Evolutionary conservation across 2,329 filamentous ascomycete genomes (phyloP), one percentile per base, ranked within the genome.

Genomic region (Colletotrichum orbiculare): DNA sequence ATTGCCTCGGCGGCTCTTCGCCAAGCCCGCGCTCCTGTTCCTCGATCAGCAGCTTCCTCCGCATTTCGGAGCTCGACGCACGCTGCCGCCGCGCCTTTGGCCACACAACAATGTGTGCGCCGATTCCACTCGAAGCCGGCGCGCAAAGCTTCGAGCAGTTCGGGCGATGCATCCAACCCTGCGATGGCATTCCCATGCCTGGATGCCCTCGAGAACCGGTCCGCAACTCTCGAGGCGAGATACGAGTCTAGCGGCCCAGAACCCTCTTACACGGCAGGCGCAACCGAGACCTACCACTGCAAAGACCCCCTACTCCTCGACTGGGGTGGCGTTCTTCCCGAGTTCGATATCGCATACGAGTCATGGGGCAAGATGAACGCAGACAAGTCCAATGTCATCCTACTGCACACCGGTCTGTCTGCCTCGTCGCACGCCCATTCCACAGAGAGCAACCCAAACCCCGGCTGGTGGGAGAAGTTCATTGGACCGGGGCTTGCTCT

Each of bases 391-490:
- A 99, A 99, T 76, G 94, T 90, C 4, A 96, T 99, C 67, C 85
- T 99, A 8, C 81, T 99, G 2, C 94, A 98, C 76, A 99, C 96
- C 0, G 96, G 96, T 8, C 85, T 99, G 6, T 97, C 94, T 1
- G 96, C 96, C n/a, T 97, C 94, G 7, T 98, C 94, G 62, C 96
- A 99, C 79, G 96, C 96, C 2, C 94, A 94, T 74, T 97, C 94
- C 63, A 98, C 95, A n/a, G 84, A 87, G 56, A 82, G 84, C 9
- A 99, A 99, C 76, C 87, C 92, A 0, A 91, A 94, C 76, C 91
- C 94, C 0, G 96, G 96, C 4, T 99, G 96, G 96, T 99, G 96
- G 96, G 96, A 99, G 79, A 95, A 91, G 77, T 99, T 99, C 76
- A 98, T 99, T 73, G 96, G 96, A 0, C 91, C 94, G 0, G 93